A percentile compares a stretch with the other conserved stretches of the same genome.
Conservation (phyloP, 768 basidiomycete species). For the Boletellus emodensis region DNA sequence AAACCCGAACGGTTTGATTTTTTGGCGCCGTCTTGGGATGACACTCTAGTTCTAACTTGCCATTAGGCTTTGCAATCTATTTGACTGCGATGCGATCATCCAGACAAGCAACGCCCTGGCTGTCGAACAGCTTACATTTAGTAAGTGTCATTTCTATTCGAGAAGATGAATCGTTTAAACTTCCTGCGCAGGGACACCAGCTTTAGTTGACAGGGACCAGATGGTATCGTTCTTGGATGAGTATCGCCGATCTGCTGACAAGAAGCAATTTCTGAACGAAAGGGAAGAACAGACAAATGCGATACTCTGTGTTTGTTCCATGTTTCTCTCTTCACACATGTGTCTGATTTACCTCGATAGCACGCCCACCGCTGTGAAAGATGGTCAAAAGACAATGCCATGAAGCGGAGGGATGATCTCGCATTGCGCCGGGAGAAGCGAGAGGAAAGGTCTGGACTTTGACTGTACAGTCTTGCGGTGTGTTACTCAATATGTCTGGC, state of each 20-base stretch:
- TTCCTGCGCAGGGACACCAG: not conserved
- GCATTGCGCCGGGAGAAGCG: not conserved
- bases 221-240: constrained; percentile 7
- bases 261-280: not conserved
- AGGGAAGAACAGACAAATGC: not conserved
- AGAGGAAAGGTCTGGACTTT: not conserved
- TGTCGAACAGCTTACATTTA: not conserved
- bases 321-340: not conserved
- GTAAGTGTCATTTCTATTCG: not conserved
- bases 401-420: not conserved
- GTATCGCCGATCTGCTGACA: not conserved
- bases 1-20: not conserved
- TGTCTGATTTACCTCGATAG: not conserved
- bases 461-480: no score
- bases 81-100: not conserved
- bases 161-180: no score
- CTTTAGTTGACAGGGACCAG: constrained; percentile 10
- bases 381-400: not conserved
- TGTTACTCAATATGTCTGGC: not conserved
- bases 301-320: not conserved
- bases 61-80: not conserved
- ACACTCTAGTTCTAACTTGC: not conserved
- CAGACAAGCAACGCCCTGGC: not conserved
- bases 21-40: not conserved
- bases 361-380: constrained; percentile 1